Base-by-base conservation (phyloP, 768 basidiomycete genomes). In the Mycena kentingensis region DNA sequence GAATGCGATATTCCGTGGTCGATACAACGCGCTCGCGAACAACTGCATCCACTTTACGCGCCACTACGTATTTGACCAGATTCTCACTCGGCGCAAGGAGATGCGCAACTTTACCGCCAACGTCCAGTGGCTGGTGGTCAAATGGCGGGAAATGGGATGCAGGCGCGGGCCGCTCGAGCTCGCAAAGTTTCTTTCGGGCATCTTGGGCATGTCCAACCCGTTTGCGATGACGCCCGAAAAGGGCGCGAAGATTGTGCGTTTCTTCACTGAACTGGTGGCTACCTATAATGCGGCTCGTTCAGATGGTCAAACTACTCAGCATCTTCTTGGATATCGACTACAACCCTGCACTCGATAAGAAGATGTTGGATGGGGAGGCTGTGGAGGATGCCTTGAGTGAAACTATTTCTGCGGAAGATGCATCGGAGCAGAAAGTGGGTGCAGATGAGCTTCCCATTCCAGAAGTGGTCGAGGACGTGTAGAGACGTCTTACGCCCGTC, bases 31-130 rank as follows among this genome's bases (percentile, higher is more conserved):
- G 21, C 22, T 59, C 16, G n/a, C 57, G 5, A 59, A 59, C 34
- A 59, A 59, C 45, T 59, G 57, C 48, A 59, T 59, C 31, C 57
- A 59, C 49, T 59, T 59, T 28, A 59, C 57, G 13, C 35, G 45
- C 38, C 57, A 55, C 42, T 59, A 51, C 49, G 48, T 59, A 22
- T 51, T 59, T 31, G 52, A 55, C 15, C 57, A 59, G 35, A 4
- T 59, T 13, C 39, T 57, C 38, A 29, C 31, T 13, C 29, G 56
- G 18, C 39, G 18, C 29, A 46, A 44, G 31, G 56, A 45, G 25
- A 24, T 57, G 42, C 32, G 25, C 29, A 46, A 44, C 31, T 28
- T 57, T 19, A 19, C 27, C n/a, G 18, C 29, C 7, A 57, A 53
- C 27, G 43, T 57, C 22, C 46, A 57, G 35, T 57, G 56, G 56